phyloP scores from a whole-genome alignment of 495 filamentous ascomycete species.

The Schizothecium vesticola region DNA sequence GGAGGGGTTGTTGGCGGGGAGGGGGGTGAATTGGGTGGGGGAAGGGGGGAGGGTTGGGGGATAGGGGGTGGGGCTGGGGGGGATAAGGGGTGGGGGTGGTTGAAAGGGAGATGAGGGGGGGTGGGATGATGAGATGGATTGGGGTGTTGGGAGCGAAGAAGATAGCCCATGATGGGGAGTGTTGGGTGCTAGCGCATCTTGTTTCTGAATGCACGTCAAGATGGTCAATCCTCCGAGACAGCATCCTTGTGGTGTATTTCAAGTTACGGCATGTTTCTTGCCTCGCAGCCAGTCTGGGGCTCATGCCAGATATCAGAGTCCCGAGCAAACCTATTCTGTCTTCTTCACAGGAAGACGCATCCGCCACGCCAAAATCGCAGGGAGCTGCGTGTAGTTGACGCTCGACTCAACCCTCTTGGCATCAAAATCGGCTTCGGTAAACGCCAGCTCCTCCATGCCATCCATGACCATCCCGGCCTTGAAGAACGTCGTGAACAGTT shows the following conservation, averaged over 20 bases:
- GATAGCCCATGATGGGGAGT: too few species aligned
- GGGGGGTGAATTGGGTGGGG: background rate
- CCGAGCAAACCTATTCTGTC: background rate
- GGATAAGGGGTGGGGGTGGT: too few species aligned
- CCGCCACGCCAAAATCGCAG: slow-evolving; percentile 33
- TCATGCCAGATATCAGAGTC: background rate
- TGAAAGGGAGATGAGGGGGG: too few species aligned
- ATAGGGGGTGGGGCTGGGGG: background rate
- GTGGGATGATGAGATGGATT: background rate
- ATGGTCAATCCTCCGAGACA: background rate
- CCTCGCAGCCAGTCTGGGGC: background rate
- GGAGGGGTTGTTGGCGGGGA: background rate
- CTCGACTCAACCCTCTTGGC: slow-evolving; percentile 22
- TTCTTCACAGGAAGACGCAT: slow-evolving; percentile 16
- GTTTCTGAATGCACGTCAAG: background rate
- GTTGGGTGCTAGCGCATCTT: background rate
- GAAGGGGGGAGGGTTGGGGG: too few species aligned
- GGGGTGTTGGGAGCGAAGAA: too few species aligned
- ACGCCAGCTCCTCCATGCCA: slow-evolving; percentile 38
- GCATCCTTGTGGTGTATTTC: background rate
- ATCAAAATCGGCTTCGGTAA: slow-evolving; percentile 21
- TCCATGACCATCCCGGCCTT: slow-evolving; percentile 34
- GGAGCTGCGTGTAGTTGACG: slow-evolving; percentile 35
- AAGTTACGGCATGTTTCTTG: background rate
- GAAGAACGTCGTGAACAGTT: slow-evolving; percentile 38